Evolutionary conservation across 2,329 filamentous ascomycete species (phyloP).

Genomic region (Diplodia mutila): DNA sequence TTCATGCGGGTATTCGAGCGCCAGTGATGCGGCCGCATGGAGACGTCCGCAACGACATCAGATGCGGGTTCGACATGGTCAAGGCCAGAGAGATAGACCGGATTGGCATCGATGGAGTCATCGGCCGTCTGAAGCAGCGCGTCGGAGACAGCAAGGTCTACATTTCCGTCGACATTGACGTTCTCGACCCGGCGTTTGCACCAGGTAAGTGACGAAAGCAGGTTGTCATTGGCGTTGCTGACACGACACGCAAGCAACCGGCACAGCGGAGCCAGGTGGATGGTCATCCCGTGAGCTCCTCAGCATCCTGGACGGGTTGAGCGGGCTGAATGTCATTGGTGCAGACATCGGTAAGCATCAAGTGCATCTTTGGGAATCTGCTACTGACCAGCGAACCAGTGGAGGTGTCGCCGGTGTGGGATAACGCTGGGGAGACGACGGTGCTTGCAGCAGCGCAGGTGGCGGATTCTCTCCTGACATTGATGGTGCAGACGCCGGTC

Average conservation of each 20-base stretch:
- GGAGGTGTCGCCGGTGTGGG: slow-evolving; percentile 65
- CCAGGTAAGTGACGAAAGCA: slow-evolving; percentile 46
- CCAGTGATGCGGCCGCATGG: slow-evolving; percentile 54
- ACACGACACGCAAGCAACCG: slow-evolving; percentile 50
- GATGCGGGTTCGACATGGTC: slow-evolving; percentile 63
- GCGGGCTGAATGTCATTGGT: slow-evolving; percentile 61
- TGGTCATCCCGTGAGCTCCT: slow-evolving; percentile 64
- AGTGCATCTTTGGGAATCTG: neutral
- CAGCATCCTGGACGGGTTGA: slow-evolving; percentile 62
- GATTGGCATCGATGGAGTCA: slow-evolving; percentile 52
- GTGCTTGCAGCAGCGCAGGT: slow-evolving; percentile 60
- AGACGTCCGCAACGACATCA: slow-evolving; percentile 60
- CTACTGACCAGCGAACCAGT: slow-evolving; percentile 42
- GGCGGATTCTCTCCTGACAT: slow-evolving; percentile 52
- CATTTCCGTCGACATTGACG: slow-evolving; percentile 61
- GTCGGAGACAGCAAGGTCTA: slow-evolving; percentile 59
- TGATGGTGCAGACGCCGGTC: slow-evolving; percentile 52
- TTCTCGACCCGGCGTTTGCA: slow-evolving; percentile 60
- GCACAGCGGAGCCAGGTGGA: slow-evolving; percentile 64
- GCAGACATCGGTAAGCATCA: slow-evolving; percentile 56
- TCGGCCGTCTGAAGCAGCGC: slow-evolving; percentile 54
- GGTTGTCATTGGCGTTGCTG: neutral
- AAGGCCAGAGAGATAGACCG: slow-evolving; percentile 60
- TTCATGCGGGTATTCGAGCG: slow-evolving; percentile 65
- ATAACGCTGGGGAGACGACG: slow-evolving; percentile 63